Evolutionary conservation across 805 yeast genomes (phyloP), one percentile per base, ranked within the genome.

Genomic region (Kregervanrija pseudodelftensis): DNA sequence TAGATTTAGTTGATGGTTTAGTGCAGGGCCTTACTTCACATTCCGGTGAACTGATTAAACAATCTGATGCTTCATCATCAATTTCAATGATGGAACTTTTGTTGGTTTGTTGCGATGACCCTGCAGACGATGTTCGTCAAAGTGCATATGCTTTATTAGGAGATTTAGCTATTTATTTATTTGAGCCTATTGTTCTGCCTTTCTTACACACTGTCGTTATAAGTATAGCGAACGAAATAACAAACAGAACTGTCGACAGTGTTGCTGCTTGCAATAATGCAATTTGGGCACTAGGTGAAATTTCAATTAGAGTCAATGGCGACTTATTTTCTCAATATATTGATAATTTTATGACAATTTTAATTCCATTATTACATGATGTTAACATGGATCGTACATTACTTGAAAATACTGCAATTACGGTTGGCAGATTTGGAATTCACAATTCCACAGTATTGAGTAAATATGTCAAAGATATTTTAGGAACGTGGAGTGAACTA

Each of bases 251-350:
- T 9, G 71, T 64, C 56, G 67, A 66, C 39, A 68, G 80, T 2
- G 71, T 67, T 48, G 79, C 91, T 0, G 88, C 85, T 2, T 81
- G 82, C 55, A 86, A 85, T 64, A 93, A 93, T 63, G 93, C 98
- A 1, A 80, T 87, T 41, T 93, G 99, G 99, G 78, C 96, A 2
- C 66, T 85, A 11, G 98, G 99, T 37, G 95, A 93, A 61, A 78
- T 93, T 30, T 73, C 87, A 3, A 69, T 89, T 56, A 75, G 85
- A 45, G 57, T 77, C 12, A 60, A 73, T 3, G 62, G 62, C 15
- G 67, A 70, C 1, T 69, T 70, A 35, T 53, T 82, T 49, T 66
- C 65, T 37, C 80, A 79, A 12, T 82, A 74, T 56, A 60, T 82
- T 38, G 65, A 61, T 34, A 79, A 78, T 48, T 63, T 84, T 50